Evolutionary conservation across 2,329 filamentous ascomycete genomes (phyloP).

Genomic region (Aquanectria penicillioides): DNA sequence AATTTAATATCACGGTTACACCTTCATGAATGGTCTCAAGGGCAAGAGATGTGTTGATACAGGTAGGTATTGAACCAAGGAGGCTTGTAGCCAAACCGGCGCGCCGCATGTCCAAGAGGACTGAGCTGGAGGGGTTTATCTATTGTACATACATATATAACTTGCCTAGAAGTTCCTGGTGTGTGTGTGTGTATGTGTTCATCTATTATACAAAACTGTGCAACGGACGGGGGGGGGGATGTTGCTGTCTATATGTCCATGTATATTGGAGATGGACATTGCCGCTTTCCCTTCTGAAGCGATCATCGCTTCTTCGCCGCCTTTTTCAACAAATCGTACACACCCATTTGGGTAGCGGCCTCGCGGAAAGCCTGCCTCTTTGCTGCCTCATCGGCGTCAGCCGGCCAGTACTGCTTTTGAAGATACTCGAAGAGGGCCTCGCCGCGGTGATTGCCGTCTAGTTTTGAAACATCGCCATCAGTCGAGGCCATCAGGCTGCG

Average conservation of each 20-base stretch:
- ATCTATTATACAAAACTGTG: constrained; percentile 8
- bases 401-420: constrained; percentile 51
- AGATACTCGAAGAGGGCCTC: constrained; percentile 56
- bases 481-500: constrained; percentile 45
- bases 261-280: constrained; percentile 9
- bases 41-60: background rate
- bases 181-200: background rate
- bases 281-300: background rate
- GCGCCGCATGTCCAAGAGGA: no score
- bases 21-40: background rate
- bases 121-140: no score
- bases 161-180: background rate
- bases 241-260: background rate
- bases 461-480: constrained; percentile 44
- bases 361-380: constrained; percentile 42
- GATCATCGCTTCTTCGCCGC: constrained; percentile 27
- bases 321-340: constrained; percentile 47
- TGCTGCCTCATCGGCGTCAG: constrained; percentile 33
- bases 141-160: background rate
- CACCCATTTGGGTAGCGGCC: constrained; percentile 56
- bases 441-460: constrained; percentile 49
- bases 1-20: constrained; percentile 8
- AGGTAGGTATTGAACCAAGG: background rate
- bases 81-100: no score
- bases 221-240: background rate